These are phyloP conservation scores for Arabidopsis lyrata DNA, from an alignment of 441 rosid species.

Conservation along the genomic window DNA sequence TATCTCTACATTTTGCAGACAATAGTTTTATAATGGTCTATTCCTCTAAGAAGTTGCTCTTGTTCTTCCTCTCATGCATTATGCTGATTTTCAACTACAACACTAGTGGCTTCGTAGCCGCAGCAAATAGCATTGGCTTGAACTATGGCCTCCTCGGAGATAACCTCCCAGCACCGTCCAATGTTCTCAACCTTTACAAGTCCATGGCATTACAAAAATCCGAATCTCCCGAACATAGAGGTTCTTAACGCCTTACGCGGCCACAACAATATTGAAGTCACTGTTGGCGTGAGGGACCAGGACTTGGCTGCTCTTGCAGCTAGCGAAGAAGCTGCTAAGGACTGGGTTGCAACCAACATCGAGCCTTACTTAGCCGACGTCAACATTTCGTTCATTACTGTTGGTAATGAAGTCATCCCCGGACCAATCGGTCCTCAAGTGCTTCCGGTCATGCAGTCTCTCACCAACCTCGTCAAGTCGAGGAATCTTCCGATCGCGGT, in stretches of 20 bases:
- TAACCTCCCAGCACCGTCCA: conserved; percentile 44
- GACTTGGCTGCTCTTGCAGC: conserved; percentile 33
- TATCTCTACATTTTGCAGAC: not conserved
- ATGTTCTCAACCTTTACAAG: conserved; percentile 33
- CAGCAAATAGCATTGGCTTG: conserved; percentile 23
- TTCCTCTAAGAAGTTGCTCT: too few relatives aligned
- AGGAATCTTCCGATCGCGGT: too few relatives aligned
- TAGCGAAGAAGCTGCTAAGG: conserved; percentile 24
- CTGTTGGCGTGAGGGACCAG: conserved; percentile 32
- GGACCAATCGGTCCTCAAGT: too few relatives aligned
- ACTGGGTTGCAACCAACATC: conserved; percentile 34
- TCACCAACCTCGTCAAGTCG: too few relatives aligned
- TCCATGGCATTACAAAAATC: conserved; percentile 15
- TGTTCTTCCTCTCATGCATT: not conserved
- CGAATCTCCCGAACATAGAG: conserved; percentile 32
- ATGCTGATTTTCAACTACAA: not conserved
- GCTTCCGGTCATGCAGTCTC: too few relatives aligned
- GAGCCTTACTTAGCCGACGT: too few relatives aligned
- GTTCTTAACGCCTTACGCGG: conserved; percentile 42
- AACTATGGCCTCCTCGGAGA: conserved; percentile 21
- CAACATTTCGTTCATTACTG: too few relatives aligned
- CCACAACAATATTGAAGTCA: conserved; percentile 10
- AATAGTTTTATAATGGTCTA: not conserved
- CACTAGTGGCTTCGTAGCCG: conserved; percentile 1
- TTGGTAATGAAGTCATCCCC: too few relatives aligned